phyloP scores from a whole-genome alignment of 2,329 filamentous ascomycete species.

The Grosmannia penicillata region DNA sequence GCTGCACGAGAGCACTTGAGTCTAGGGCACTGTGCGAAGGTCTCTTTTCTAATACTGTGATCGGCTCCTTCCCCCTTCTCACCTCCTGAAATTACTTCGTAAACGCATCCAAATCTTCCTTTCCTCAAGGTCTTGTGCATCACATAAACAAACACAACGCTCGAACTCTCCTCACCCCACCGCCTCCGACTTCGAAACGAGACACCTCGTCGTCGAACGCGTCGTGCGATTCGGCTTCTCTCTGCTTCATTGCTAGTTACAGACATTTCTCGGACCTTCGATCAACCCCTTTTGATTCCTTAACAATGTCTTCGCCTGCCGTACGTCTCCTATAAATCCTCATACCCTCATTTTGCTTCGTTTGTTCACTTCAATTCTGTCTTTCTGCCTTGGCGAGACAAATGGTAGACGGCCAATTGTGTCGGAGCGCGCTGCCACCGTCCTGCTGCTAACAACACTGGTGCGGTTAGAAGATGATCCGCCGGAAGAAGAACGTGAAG shows the following conservation, averaged over 20 bases:
- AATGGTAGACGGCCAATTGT: no score
- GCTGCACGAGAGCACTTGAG: no score
- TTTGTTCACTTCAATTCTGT: background rate
- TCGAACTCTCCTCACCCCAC: constrained; percentile 1
- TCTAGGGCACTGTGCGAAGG: no score
- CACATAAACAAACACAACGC: background rate
- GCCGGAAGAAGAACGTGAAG: constrained; percentile 99
- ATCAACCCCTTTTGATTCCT: constrained; percentile 4
- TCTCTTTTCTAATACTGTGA: constrained; percentile 2
- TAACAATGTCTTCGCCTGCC: constrained; percentile 18
- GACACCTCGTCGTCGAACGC: constrained; percentile 5
- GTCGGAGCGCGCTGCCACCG: background rate
- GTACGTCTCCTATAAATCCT: constrained; percentile 14
- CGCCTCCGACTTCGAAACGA: constrained; percentile 9
- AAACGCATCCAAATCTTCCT: constrained; percentile 7
- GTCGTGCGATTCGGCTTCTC: constrained; percentile 2
- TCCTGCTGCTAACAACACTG: constrained; percentile 12
- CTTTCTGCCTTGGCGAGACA: background rate
- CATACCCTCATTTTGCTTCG: background rate
- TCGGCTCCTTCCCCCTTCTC: constrained; percentile 4
- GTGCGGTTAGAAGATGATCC: constrained; percentile 70
- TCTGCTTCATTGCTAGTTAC: constrained; percentile 1
- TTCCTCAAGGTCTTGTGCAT: background rate
- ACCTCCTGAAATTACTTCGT: constrained; percentile 10
- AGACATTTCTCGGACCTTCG: background rate